Percentiles rank a stretch among this genome's conserved stretches.
These are phyloP conservation scores for Trichoderma orchidacearum DNA, from an alignment of 495 filamentous ascomycete genomes.

Conservation along the genomic window DNA sequence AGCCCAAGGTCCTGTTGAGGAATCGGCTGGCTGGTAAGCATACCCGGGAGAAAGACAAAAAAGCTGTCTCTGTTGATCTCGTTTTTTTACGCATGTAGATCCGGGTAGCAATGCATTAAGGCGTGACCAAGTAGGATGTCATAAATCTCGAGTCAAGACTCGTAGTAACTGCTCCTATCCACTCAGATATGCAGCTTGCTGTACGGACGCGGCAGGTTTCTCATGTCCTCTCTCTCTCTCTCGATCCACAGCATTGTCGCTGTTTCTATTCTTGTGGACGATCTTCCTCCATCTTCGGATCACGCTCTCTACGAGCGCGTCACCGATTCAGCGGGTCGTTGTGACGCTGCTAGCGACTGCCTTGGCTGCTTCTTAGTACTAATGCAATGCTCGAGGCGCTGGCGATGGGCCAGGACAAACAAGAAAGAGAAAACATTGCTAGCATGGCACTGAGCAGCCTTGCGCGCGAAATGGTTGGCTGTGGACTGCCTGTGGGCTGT, in stretches of 20 bases:
- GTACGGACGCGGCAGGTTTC: background rate
- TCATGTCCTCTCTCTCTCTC: background rate
- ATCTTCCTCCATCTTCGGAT: background rate
- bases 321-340: background rate
- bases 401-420: background rate
- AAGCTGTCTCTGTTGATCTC: background rate
- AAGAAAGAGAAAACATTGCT: background rate
- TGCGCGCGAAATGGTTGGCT: constrained; percentile 1
- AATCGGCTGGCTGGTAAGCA: background rate
- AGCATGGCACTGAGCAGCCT: background rate
- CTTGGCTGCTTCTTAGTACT: background rate
- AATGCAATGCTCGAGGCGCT: background rate
- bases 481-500: background rate
- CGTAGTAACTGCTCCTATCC: background rate
- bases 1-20: background rate
- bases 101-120: background rate
- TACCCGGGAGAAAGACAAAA: background rate
- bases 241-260: no score
- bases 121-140: no score
- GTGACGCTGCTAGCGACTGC: background rate
- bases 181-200: background rate
- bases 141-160: no score
- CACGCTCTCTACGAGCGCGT: background rate
- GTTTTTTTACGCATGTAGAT: background rate
- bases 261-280: background rate